Percentiles rank a stretch among this genome's conserved stretches.
These are phyloP conservation scores for Paecilomyces formosus DNA, from an alignment of 2,329 filamentous ascomycete genomes.

Conservation along the genomic window DNA sequence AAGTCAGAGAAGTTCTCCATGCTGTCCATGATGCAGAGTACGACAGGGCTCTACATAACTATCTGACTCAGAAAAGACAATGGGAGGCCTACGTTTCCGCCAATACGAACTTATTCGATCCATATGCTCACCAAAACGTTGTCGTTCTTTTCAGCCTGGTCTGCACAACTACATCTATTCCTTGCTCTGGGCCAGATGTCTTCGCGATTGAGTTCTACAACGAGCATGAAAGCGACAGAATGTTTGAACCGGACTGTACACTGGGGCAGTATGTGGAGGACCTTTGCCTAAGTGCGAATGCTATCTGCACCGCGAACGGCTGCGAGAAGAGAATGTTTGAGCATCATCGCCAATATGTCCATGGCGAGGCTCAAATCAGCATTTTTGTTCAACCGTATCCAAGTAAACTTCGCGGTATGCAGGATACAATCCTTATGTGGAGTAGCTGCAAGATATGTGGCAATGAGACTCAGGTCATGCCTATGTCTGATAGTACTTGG, in stretches of 20 bases:
- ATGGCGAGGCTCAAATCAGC: slow-evolving; percentile 88
- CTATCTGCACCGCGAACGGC: slow-evolving; percentile 72
- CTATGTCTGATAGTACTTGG: slow-evolving; percentile 92
- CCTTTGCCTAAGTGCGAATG: slow-evolving; percentile 66
- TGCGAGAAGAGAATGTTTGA: slow-evolving; percentile 86
- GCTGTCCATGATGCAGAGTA: slow-evolving; percentile 96
- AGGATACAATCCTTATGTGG: slow-evolving; percentile 90
- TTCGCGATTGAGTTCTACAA: slow-evolving; percentile 90
- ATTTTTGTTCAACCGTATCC: slow-evolving; percentile 76
- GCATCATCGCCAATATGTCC: slow-evolving; percentile 94
- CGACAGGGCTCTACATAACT: slow-evolving; percentile 88
- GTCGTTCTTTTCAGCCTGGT: slow-evolving; percentile 90
- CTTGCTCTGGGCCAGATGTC: slow-evolving; percentile 85
- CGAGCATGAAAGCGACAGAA: slow-evolving; percentile 66
- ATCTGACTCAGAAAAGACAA: slow-evolving; percentile 86
- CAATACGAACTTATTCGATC: slow-evolving; percentile 84
- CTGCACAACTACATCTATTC: slow-evolving; percentile 87
- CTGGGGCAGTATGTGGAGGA: slow-evolving; percentile 94
- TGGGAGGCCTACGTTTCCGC: slow-evolving; percentile 94
- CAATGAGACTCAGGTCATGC: slow-evolving; percentile 78
- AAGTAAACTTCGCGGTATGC: slow-evolving; percentile 56
- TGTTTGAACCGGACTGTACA: slow-evolving; percentile 76
- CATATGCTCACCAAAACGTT: slow-evolving; percentile 92
- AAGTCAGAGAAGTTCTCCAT: slow-evolving; percentile 87
- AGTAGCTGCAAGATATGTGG: slow-evolving; percentile 89